These are phyloP conservation scores for Zarea fungicola DNA, from an alignment of 2,329 filamentous ascomycete species.

Conservation along the genomic window DNA sequence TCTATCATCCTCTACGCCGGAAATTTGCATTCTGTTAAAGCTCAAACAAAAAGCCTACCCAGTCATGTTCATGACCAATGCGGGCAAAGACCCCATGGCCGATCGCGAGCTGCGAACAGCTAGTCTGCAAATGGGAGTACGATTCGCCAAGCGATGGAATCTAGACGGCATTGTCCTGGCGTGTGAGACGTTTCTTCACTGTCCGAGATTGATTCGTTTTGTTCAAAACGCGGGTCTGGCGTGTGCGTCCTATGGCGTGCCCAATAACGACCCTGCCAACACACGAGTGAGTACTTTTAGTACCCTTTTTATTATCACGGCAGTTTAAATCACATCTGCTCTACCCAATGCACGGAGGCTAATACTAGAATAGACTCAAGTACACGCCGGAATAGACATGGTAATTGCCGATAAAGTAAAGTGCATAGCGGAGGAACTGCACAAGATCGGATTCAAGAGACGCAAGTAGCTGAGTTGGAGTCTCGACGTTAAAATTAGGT, in stretches of 20 bases:
- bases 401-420: constrained; percentile 15
- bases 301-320: too few relatives aligned
- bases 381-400: constrained; percentile 15
- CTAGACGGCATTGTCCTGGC: constrained; percentile 32
- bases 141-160: constrained; percentile 32
- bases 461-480: not conserved
- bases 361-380: constrained; percentile 14
- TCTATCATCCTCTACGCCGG: constrained; percentile 30
- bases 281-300: constrained; percentile 9
- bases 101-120: constrained; percentile 29
- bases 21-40: constrained; percentile 28
- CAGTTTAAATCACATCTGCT: too few relatives aligned
- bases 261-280: constrained; percentile 22
- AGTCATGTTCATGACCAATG: constrained; percentile 29
- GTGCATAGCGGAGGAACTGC: constrained; percentile 10
- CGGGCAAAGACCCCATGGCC: constrained; percentile 21
- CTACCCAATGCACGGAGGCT: too few relatives aligned
- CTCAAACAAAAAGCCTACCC: constrained; percentile 28
- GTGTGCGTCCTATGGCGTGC: constrained; percentile 28
- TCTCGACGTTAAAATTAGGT: too few relatives aligned
- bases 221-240: constrained; percentile 27
- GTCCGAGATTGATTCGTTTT: constrained; percentile 28
- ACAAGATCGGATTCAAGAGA: too few relatives aligned
- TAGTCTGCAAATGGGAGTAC: constrained; percentile 30
- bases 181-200: constrained; percentile 29